Evolutionary conservation across 495 filamentous ascomycete species (phyloP).

Genomic region (Bacidia gigantensis): DNA sequence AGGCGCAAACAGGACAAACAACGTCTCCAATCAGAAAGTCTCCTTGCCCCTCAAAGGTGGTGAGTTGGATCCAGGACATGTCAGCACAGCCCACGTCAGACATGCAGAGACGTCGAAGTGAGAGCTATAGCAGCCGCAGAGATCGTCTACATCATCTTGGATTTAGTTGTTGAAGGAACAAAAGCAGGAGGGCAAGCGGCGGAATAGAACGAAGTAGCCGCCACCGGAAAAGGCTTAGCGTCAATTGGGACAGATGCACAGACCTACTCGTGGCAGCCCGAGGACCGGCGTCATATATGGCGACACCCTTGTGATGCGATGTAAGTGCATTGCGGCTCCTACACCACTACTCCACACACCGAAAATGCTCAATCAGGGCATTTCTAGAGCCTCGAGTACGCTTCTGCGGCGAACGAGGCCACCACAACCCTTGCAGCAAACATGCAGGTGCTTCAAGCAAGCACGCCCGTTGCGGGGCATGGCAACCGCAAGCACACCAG

Average conservation of each 20-base stretch:
- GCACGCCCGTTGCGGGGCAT: conserved; percentile 23
- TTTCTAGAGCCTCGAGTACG: not conserved
- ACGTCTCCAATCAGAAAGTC: conserved; percentile 31
- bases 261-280: not conserved
- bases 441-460: not conserved
- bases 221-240: conserved; percentile 4
- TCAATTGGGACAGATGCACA: not conserved
- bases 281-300: not conserved
- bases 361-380: not conserved
- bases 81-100: conserved; percentile 34
- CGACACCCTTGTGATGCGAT: not conserved
- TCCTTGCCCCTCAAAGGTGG: conserved; percentile 35
- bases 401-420: not conserved
- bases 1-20: not conserved
- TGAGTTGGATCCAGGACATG: conserved; percentile 30
- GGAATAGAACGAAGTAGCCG: not conserved
- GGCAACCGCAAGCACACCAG: conserved; percentile 33
- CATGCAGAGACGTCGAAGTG: conserved; percentile 20
- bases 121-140: conserved; percentile 27
- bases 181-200: not conserved
- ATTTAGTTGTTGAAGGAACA: conserved; percentile 31
- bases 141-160: conserved; percentile 34
- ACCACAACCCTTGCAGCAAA: not conserved
- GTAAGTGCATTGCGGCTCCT: not conserved
- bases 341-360: not conserved